Base-by-base conservation (phyloP, 2,329 filamentous ascomycete species). In the Neonectria punicea region DNA sequence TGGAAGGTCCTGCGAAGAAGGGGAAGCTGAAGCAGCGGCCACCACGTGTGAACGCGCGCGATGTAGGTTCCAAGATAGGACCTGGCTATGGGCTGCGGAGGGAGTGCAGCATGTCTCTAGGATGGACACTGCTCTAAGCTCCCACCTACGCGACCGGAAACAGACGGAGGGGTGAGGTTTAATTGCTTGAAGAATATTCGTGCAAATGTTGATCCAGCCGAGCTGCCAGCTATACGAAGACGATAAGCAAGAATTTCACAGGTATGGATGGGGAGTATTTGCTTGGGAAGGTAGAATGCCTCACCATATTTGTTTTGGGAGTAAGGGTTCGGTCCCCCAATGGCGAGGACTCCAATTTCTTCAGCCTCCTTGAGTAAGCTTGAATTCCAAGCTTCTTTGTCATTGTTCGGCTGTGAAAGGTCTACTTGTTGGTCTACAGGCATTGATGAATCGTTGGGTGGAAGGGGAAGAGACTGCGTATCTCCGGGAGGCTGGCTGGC, bases 141-240 rank as follows among this genome's bases (percentile, higher is more conserved):
- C 1, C 41, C 25, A 14, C 51, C 53, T 4, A 34, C 18, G 4
- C 22, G 36, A 8, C 13, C 9, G 13, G 25, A 53, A 22, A 5
- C 18, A 28, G 36, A 14, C 10, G 60, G n/a, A 6, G 58, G 47
- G 13, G 10, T 25, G 9, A 74, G 51, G 16, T 70, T 53, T 14
- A 74, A 61, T 20, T 72, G 68, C 46, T 71, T 73, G 62, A 73
- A 73, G 50, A 74, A 73, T 13, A 72, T 73, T 4, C 72, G 70
- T 8, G 70, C 68, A 59, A 73, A 74, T 4, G 72, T 74, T 34
- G 72, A 73, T 3, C 71, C 72, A 10, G 71, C 63, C 13, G 71
- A 70, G 32, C 68, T 72, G 1, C 70, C 71, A 30, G 72, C 72
- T 74, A 8, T 10, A 22, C 10, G 25, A 14, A 16, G 13, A n/a